Base-by-base conservation (phyloP, 352 stramenopile species). In the Peronosclerospora sorghi region DNA sequence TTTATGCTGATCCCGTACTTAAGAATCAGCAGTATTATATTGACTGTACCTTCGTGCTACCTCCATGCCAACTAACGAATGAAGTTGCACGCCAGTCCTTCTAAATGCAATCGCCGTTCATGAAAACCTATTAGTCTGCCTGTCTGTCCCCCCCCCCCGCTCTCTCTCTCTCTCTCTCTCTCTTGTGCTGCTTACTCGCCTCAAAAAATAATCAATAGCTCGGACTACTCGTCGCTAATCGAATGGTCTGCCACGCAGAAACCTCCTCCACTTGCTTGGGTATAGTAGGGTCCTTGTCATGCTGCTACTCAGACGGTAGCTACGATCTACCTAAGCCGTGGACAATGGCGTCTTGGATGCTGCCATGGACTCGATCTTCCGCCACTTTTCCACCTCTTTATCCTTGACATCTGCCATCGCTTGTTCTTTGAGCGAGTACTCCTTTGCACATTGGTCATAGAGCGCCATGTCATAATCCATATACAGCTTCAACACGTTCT, bases 401-500 rank as follows among this genome's bases (percentile, higher is more conserved):
- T 81, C 73, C 45, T 83, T 83, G 48, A 73, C 66, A 35, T 88
- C 77, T 36, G 54, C 67, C 54, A 69, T 45, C 7, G 69, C 49
- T 45, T 89, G 73, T 46, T 88, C 75, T 56, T 86, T 85, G 19
- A 75, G 43, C 26, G 74, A 78, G 48, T 83, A 92, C 13, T 92
- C 79, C 57, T 89, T 92, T 39, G 79, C 79, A 51, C 80, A 92
- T 51, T 87, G 79, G 45, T 92, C 91, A 65, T 96, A 97, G 30
- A 97, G 56, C 14, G 83, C 78, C 65, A 96, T 86, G 62, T 97
- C 91, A 67, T 97, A 97, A 58, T 96, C 85, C 71, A 86, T 86
- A 59, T 89, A 96, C 45, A 95, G 68, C 59, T 95, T 92, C 29
- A 94, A 60, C 40, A 96, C 76, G 46, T 92, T 94, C 53, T 91